phyloP scores from a whole-genome alignment of 169 alveolate genomes.

The Theileria annulata region DNA sequence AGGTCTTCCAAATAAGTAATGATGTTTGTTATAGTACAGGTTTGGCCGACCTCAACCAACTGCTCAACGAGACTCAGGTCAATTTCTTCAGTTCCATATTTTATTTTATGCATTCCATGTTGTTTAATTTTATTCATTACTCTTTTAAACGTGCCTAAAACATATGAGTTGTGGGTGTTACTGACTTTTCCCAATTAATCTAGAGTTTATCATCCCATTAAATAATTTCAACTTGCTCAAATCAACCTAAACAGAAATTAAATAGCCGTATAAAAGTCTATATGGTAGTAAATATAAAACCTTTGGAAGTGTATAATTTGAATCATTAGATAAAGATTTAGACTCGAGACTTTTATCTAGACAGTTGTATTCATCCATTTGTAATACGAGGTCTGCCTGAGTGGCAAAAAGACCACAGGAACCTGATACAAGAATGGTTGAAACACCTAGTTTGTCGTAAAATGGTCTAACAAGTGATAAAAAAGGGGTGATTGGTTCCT shows the following conservation, averaged over 20 bases:
- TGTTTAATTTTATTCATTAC: conserved; percentile 41
- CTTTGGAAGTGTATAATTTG: conserved; percentile 20
- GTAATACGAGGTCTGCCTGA: conserved; percentile 64
- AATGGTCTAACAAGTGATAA: conserved; percentile 39
- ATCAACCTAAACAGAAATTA: not conserved
- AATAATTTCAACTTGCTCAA: not conserved
- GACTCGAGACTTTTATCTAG: conserved; percentile 37
- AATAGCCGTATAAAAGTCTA: not conserved
- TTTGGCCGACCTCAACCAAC: conserved; percentile 56
- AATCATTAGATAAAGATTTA: not conserved
- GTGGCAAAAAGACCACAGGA: conserved; percentile 63
- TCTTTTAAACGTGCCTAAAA: conserved; percentile 45
- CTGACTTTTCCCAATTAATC: conserved; percentile 28
- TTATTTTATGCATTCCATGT: conserved; percentile 40
- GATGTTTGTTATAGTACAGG: conserved; percentile 63
- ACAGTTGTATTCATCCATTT: conserved; percentile 63
- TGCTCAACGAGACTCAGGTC: conserved; percentile 57
- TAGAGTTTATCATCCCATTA: conserved; percentile 10
- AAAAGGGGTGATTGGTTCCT: conserved; percentile 62
- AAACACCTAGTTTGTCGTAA: conserved; percentile 48
- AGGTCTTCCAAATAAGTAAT: conserved; percentile 43
- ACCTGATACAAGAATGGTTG: conserved; percentile 66
- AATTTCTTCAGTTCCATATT: conserved; percentile 49
- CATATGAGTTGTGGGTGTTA: not conserved
- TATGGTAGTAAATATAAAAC: not conserved